Conservation (phyloP, 1,284 basidiomycete genomes). For the Phylloboletellus chloephorus region DNA sequence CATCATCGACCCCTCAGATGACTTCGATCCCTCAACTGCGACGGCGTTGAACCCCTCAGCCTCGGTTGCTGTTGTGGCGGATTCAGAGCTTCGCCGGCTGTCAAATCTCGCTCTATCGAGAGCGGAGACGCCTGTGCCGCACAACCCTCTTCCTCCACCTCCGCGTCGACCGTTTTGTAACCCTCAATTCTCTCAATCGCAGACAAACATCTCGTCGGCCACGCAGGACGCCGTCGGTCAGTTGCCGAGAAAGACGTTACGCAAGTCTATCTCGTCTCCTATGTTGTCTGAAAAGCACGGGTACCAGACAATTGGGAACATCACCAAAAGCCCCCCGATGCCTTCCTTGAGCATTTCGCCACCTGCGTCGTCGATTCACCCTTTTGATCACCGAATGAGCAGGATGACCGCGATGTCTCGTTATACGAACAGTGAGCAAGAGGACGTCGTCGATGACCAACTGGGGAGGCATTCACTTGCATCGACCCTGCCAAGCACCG, state of each 20-base stretch:
- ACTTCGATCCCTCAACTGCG: conserved; percentile 19
- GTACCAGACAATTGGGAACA: conserved; percentile 26
- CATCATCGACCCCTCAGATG: conserved; percentile 28
- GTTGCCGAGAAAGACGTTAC: conserved; percentile 24
- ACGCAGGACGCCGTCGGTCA: conserved; percentile 9
- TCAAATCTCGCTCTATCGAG: conserved; percentile 36
- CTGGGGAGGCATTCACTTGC: conserved; percentile 34
- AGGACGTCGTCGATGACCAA: conserved; percentile 31
- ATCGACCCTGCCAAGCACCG: conserved; percentile 27
- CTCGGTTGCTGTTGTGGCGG: conserved; percentile 13
- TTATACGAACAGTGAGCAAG: conserved; percentile 39
- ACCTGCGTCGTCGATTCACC: conserved; percentile 25
- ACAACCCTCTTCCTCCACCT: conserved; percentile 58
- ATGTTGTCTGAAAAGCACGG: conserved; percentile 45
- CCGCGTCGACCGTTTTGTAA: conserved; percentile 49
- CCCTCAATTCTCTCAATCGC: conserved; percentile 49
- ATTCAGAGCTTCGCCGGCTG: conserved; percentile 27
- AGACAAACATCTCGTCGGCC: conserved; percentile 41
- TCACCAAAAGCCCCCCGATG: conserved; percentile 39
- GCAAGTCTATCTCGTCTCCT: conserved; percentile 47
- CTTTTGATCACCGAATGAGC: conserved; percentile 28
- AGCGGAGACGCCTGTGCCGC: conserved; percentile 51
- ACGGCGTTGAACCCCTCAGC: conserved; percentile 7
- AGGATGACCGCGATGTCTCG: conserved; percentile 33
- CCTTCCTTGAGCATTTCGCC: conserved; percentile 32